Conservation (phyloP, 2,329 filamentous ascomycete species). For the Aspergillus alliaceus region DNA sequence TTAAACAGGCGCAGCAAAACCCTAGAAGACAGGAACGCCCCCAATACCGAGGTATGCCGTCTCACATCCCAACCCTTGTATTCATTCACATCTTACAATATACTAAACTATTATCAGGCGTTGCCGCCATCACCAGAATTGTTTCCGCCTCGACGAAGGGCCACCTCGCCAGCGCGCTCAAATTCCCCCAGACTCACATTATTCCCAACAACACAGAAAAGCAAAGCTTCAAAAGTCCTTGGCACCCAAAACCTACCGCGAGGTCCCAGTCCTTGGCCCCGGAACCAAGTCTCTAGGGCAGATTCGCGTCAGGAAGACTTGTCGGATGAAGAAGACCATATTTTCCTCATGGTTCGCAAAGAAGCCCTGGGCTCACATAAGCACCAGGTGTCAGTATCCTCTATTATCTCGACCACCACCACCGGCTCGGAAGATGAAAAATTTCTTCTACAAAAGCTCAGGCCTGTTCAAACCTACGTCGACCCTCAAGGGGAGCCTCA, state of each 20-base stretch:
- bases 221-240: slow-evolving; percentile 31
- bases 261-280: slow-evolving; percentile 25
- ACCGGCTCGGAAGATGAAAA: slow-evolving; percentile 15
- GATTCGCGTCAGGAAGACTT: slow-evolving; percentile 14
- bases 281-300: slow-evolving; percentile 20
- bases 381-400: slow-evolving; percentile 18
- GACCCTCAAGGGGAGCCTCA: slow-evolving; percentile 19
- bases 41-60: slow-evolving; percentile 45
- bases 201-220: slow-evolving; percentile 36
- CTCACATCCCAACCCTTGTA: neutral
- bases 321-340: slow-evolving; percentile 12
- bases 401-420: slow-evolving; percentile 17
- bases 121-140: slow-evolving; percentile 11
- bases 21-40: slow-evolving; percentile 53
- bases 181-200: slow-evolving; percentile 39
- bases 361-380: slow-evolving; percentile 9
- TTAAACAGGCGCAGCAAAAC: slow-evolving; percentile 39
- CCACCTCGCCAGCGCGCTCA: slow-evolving; percentile 37
- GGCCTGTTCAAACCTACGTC: slow-evolving; percentile 15
- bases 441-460: slow-evolving; percentile 15
- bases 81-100: neutral
- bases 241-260: slow-evolving; percentile 33
- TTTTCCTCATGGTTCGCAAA: slow-evolving; percentile 9
- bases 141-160: slow-evolving; percentile 30
- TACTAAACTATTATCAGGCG: slow-evolving; percentile 7